phyloP scores from a whole-genome alignment of 441 rosid species.

The Viola pubescens region DNA sequence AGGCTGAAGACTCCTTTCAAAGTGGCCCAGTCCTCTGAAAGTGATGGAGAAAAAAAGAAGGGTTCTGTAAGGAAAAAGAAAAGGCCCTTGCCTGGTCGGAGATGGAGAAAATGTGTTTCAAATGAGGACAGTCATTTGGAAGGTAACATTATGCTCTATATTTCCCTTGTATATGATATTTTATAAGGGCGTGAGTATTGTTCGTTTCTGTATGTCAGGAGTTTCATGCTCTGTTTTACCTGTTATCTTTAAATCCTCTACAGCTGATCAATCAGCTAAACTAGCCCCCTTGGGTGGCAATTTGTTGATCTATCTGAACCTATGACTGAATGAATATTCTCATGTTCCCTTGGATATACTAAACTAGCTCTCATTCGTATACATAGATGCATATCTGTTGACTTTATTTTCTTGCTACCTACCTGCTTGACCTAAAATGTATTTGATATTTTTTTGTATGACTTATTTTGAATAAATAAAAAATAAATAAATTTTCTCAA shows the following conservation, averaged over 20 bases:
- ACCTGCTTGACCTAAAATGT: too few species aligned
- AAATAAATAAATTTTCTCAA: too few species aligned
- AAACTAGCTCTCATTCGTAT: too few species aligned
- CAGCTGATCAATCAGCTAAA: constrained; percentile 2
- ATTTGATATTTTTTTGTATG: too few species aligned
- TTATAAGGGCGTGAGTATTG: constrained; percentile 10
- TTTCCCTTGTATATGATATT: constrained; percentile 15
- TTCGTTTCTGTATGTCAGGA: constrained; percentile 7
- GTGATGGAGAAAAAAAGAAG: constrained; percentile 37
- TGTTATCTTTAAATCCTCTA: constrained; percentile 3
- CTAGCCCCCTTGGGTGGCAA: too few species aligned
- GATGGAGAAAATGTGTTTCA: constrained; percentile 69
- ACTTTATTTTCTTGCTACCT: too few species aligned
- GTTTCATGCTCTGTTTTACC: constrained; percentile 6
- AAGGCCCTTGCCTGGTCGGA: constrained; percentile 83
- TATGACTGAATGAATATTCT: too few species aligned
- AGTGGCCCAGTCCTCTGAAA: constrained; percentile 37
- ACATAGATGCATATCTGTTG: too few species aligned
- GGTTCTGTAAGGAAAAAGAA: constrained; percentile 40
- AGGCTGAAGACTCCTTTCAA: constrained; percentile 53
- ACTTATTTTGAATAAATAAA: too few species aligned
- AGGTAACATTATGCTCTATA: constrained; percentile 45
- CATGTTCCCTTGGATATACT: too few species aligned
- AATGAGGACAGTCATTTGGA: constrained; percentile 44
- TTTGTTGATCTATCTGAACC: too few species aligned